These are phyloP conservation scores for Beverwykella pulmonaria DNA, from an alignment of 495 filamentous ascomycete species.

Conservation along the genomic window DNA sequence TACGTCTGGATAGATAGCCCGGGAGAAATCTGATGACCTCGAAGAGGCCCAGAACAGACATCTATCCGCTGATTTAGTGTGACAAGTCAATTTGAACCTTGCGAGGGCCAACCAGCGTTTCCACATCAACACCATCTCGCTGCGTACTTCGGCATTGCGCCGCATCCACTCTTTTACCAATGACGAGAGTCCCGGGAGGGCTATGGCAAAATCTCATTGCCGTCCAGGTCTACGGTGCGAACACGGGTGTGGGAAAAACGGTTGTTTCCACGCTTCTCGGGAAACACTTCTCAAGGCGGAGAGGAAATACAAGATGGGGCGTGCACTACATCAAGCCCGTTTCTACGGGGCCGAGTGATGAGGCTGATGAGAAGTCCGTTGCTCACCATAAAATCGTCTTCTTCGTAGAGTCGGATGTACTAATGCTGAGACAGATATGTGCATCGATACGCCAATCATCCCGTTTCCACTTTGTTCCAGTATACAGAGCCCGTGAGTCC, in stretches of 20 bases:
- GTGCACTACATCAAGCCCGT: slow-evolving; percentile 74
- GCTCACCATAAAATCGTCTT: neutral
- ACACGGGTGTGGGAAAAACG: slow-evolving; percentile 81
- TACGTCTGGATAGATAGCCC: no score
- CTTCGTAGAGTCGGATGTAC: no score
- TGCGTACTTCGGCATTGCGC: neutral
- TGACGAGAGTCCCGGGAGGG: slow-evolving; percentile 28
- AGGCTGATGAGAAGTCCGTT: slow-evolving; percentile 67
- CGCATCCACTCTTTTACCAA: neutral
- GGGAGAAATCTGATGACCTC: neutral
- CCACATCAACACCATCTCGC: neutral
- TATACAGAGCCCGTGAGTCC: slow-evolving; percentile 73
- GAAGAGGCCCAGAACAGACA: no score
- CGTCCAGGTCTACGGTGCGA: slow-evolving; percentile 76
- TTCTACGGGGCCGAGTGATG: slow-evolving; percentile 67
- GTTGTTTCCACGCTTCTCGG: slow-evolving; percentile 70
- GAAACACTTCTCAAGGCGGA: slow-evolving; percentile 53
- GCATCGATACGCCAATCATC: slow-evolving; percentile 53
- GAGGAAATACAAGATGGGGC: slow-evolving; percentile 48
- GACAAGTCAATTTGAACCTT: slow-evolving; percentile 8
- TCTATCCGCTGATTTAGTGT: neutral
- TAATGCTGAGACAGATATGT: slow-evolving; percentile 12
- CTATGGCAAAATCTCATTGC: slow-evolving; percentile 66
- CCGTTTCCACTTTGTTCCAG: slow-evolving; percentile 66
- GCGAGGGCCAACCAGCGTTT: neutral